Conservation (phyloP, 768 basidiomycete genomes). For the Amylocystis lapponica region DNA sequence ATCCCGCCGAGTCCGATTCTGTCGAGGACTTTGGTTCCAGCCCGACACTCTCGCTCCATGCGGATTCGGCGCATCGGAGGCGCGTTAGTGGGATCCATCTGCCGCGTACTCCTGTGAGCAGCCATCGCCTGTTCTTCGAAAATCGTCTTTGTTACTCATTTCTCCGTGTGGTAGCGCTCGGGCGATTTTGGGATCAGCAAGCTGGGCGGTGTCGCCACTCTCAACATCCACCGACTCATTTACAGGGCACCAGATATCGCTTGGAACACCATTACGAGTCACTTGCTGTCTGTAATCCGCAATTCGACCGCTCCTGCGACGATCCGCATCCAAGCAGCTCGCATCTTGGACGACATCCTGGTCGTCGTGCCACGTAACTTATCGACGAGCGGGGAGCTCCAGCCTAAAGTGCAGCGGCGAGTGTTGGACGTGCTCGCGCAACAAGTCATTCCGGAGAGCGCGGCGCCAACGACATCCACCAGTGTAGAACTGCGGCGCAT, state of each 20-base stretch:
- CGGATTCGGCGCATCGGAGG: constrained; percentile 49
- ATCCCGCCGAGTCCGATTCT: constrained; percentile 31
- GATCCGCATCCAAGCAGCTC: constrained; percentile 86
- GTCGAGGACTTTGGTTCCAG: constrained; percentile 32
- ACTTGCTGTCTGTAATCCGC: constrained; percentile 74
- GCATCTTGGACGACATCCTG: constrained; percentile 80
- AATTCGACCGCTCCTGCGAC: constrained; percentile 62
- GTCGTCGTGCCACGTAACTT: constrained; percentile 70
- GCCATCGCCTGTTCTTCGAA: neutral
- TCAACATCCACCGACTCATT: constrained; percentile 86
- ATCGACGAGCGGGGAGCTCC: constrained; percentile 51
- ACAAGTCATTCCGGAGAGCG: constrained; percentile 53
- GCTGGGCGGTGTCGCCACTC: constrained; percentile 68
- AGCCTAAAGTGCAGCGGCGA: constrained; percentile 68
- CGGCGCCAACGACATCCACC: constrained; percentile 37
- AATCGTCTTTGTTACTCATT: neutral
- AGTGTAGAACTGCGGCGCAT: constrained; percentile 78
- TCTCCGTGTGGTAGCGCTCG: constrained; percentile 46
- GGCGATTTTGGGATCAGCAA: constrained; percentile 94
- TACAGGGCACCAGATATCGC: constrained; percentile 77
- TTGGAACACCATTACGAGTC: constrained; percentile 77
- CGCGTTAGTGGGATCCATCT: constrained; percentile 87
- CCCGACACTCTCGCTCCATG: constrained; percentile 30
- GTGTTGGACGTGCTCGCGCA: constrained; percentile 81
- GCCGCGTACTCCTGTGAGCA: constrained; percentile 66